These are phyloP conservation scores for Hygrophoropsis aurantiaca DNA, from an alignment of 768 basidiomycete species.

Conservation along the genomic window DNA sequence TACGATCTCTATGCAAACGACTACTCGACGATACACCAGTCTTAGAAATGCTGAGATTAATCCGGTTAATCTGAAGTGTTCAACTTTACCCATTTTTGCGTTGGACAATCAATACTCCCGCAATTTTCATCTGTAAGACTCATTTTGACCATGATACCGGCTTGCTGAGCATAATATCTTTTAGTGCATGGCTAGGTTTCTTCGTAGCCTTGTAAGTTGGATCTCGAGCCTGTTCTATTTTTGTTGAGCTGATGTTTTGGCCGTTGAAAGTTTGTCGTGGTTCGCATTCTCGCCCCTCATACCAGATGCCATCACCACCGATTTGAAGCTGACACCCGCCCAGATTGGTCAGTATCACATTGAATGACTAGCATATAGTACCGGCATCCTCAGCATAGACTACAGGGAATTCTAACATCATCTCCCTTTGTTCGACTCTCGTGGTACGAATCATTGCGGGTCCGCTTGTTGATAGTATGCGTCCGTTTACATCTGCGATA, in stretches of 20 bases:
- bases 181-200: conserved; percentile 42
- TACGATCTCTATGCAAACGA: no score
- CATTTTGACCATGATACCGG: no score
- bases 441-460: conserved; percentile 48
- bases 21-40: no score
- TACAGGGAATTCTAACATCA: conserved; percentile 48
- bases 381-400: neutral
- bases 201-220: conserved; percentile 45
- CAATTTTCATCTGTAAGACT: conserved; percentile 49
- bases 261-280: conserved; percentile 38
- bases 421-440: conserved; percentile 48
- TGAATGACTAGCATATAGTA: conserved; percentile 1
- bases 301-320: conserved; percentile 52
- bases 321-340: conserved; percentile 46
- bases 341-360: conserved; percentile 38
- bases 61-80: conserved; percentile 50
- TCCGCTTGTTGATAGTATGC: conserved; percentile 46
- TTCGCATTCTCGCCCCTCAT: conserved; percentile 65
- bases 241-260: conserved; percentile 19
- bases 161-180: conserved; percentile 22
- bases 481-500: neutral
- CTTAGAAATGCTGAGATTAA: conserved; percentile 32
- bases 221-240: neutral
- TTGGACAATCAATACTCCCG: conserved; percentile 46
- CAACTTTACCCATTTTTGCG: conserved; percentile 51